Evolutionary conservation across 1,284 basidiomycete genomes (phyloP).

Genomic region (Gastroboletus turbinatus): DNA sequence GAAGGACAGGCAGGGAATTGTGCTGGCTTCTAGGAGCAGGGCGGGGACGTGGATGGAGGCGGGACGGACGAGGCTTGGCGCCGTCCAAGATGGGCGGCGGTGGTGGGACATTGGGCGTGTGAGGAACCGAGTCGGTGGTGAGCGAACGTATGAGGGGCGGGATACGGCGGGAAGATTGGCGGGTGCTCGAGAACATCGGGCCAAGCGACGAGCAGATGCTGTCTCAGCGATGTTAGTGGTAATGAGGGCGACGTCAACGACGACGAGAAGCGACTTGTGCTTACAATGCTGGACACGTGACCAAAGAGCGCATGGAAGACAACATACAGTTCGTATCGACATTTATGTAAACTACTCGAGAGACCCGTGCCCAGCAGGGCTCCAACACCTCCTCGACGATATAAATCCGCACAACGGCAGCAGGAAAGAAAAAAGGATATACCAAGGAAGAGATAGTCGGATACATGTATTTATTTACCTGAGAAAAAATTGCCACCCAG

Average conservation of each 20-base stretch:
- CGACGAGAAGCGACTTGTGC: neutral
- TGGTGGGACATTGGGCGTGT: constrained; percentile 20
- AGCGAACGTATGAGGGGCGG: constrained; percentile 22
- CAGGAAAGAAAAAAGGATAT: constrained; percentile 2
- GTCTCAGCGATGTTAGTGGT: constrained; percentile 9
- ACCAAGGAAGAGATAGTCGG: constrained; percentile 10
- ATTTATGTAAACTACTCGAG: neutral
- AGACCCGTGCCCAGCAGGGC: constrained; percentile 20
- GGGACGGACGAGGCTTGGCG: constrained; percentile 24
- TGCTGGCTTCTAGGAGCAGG: constrained; percentile 43
- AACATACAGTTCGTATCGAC: constrained; percentile 9
- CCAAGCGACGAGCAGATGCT: constrained; percentile 12
- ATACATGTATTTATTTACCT: constrained; percentile 11
- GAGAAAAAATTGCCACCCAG: constrained; percentile 10
- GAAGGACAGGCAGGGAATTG: constrained; percentile 52
- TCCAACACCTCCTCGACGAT: constrained; percentile 3
- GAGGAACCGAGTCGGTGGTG: constrained; percentile 30
- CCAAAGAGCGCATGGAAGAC: no score
- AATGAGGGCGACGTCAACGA: neutral
- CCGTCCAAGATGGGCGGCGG: constrained; percentile 22
- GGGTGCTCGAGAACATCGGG: constrained; percentile 28
- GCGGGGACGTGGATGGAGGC: constrained; percentile 50
- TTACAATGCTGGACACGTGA: constrained; percentile 13
- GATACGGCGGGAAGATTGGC: constrained; percentile 13
- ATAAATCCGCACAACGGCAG: constrained; percentile 7